Percentiles rank a stretch among this genome's conserved stretches.
Evolutionary conservation across 805 yeast species (phyloP).

Genomic region (Hemisphaericaspora nanyangensis): DNA sequence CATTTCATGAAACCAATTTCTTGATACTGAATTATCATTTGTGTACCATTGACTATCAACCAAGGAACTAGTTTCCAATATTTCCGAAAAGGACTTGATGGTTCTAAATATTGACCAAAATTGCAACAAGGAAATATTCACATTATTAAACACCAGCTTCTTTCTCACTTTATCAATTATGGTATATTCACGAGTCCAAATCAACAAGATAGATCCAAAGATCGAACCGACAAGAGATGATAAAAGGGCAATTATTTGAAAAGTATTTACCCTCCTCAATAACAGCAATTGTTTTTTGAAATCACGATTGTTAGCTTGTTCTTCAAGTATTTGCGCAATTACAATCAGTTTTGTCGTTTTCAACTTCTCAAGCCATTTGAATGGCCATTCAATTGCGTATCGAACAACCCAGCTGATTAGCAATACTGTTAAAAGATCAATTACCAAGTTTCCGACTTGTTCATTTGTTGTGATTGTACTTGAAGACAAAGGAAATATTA

Average conservation of each 20-base stretch:
- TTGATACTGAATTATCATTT: background rate
- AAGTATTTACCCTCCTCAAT: slow-evolving; percentile 11
- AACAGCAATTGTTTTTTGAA: slow-evolving; percentile 7
- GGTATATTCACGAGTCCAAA: slow-evolving; percentile 22
- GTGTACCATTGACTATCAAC: slow-evolving; percentile 2
- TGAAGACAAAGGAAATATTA: slow-evolving; percentile 16
- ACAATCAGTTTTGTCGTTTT: slow-evolving; percentile 12
- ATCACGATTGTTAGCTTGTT: background rate
- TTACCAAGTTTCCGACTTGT: slow-evolving; percentile 23
- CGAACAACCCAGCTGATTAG: slow-evolving; percentile 32
- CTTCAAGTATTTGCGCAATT: slow-evolving; percentile 9
- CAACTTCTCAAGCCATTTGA: slow-evolving; percentile 34
- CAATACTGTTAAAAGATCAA: slow-evolving; percentile 28
- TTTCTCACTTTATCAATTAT: slow-evolving; percentile 23
- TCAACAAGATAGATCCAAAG: slow-evolving; percentile 23
- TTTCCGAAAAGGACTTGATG: slow-evolving; percentile 5
- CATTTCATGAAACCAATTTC: slow-evolving; percentile 7
- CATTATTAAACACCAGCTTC: slow-evolving; percentile 28
- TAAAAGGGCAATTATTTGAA: slow-evolving; percentile 18
- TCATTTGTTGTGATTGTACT: slow-evolving; percentile 8
- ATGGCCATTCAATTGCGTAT: slow-evolving; percentile 39
- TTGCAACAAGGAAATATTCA: slow-evolving; percentile 33
- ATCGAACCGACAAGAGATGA: slow-evolving; percentile 25
- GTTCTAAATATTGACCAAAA: slow-evolving; percentile 11
- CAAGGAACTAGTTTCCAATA: slow-evolving; percentile 7